phyloP scores from a whole-genome alignment of 345 rosid genomes.

The Eucalyptus pauciflora region DNA sequence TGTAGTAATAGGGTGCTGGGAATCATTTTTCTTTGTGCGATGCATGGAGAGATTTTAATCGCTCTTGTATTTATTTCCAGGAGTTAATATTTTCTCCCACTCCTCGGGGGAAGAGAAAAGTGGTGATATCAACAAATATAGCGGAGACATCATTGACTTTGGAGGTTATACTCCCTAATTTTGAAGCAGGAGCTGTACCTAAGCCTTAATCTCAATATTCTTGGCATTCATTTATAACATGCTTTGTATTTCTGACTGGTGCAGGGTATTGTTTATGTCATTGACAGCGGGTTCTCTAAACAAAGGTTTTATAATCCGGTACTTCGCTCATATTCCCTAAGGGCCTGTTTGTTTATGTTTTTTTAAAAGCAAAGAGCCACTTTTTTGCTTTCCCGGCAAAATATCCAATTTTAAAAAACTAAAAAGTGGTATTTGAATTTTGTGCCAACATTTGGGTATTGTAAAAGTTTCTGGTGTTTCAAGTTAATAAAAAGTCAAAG shows the following conservation, averaged over 20 bases:
- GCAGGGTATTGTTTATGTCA: conserved; percentile 92
- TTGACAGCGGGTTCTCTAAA: conserved; percentile 95
- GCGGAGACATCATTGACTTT: conserved; percentile 93
- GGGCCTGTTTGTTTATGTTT: not conserved
- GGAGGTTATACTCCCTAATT: conserved; percentile 39
- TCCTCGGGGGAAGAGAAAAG: conserved; percentile 91
- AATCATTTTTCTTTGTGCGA: not conserved
- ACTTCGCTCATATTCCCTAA: conserved; percentile 1
- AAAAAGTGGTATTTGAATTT: not conserved
- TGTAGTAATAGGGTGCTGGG: not conserved
- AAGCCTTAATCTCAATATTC: not conserved
- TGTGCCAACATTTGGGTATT: not conserved
- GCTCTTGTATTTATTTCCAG: conserved; percentile 18
- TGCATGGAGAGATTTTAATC: not conserved
- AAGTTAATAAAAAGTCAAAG: not conserved
- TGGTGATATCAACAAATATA: conserved; percentile 83
- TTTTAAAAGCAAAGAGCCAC: not conserved
- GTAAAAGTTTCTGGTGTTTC: not conserved
- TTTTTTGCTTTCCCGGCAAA: not conserved
- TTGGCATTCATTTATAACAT: not conserved
- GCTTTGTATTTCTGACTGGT: conserved; percentile 1
- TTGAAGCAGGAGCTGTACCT: not conserved
- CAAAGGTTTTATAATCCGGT: conserved; percentile 95
- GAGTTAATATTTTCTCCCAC: conserved; percentile 81
- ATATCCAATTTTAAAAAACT: not conserved